These are phyloP conservation scores for Ajuga reptans DNA, from an alignment of 305 asterid genomes.

Conservation along the genomic window DNA sequence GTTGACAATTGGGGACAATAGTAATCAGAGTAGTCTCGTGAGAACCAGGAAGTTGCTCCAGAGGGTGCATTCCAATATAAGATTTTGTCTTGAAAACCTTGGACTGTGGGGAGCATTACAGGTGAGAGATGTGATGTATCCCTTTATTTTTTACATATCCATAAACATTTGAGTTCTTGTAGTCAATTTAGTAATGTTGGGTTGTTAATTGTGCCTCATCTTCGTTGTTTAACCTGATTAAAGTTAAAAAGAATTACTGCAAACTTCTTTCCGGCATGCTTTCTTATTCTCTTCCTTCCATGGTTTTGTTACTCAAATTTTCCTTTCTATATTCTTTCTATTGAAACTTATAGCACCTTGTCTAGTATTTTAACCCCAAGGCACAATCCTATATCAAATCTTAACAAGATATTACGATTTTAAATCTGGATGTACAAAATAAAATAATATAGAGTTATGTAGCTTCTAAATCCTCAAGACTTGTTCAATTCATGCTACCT, in stretches of 20 bases:
- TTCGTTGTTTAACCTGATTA: neutral
- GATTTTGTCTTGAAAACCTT: constrained; percentile 69
- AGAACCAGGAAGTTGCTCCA: constrained; percentile 54
- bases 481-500: neutral
- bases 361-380: neutral
- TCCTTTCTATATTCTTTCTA: neutral
- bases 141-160: neutral
- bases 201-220: constrained; percentile 8
- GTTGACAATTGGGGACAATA: constrained; percentile 25
- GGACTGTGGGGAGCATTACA: constrained; percentile 90
- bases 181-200: neutral
- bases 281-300: neutral
- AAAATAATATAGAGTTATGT: neutral
- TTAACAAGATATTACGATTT: neutral
- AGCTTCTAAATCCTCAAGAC: neutral
- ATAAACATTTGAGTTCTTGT: neutral
- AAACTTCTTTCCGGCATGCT: neutral
- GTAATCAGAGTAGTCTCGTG: constrained; percentile 39
- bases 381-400: neutral
- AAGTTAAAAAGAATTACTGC: too few relatives aligned
- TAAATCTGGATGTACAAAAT: neutral
- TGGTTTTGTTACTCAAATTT: neutral
- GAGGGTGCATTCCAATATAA: constrained; percentile 55
- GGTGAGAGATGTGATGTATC: constrained; percentile 36
- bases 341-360: neutral